A percentile compares a stretch with the other conserved stretches of the same genome.
Conservation (phyloP, 2,329 filamentous ascomycete genomes). For the Teratosphaeria pseudoeucalypti region DNA sequence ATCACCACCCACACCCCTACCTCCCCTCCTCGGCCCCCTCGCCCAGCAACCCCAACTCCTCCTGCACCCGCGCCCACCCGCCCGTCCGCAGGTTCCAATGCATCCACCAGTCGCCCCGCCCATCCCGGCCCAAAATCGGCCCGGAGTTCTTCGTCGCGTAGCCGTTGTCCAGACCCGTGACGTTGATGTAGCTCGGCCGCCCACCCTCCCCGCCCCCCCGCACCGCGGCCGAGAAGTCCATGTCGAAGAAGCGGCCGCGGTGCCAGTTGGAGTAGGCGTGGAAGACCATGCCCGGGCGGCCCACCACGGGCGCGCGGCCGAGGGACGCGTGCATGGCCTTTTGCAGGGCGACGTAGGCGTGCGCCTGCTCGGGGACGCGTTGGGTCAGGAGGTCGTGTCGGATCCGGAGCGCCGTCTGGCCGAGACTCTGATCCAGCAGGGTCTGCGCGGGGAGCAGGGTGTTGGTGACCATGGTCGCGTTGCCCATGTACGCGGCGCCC, state of each 20-base stretch:
- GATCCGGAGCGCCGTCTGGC: neutral
- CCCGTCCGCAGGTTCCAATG: neutral
- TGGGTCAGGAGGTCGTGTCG: constrained; percentile 5
- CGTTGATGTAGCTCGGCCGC: constrained; percentile 3
- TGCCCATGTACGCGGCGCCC: neutral
- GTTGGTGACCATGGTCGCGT: neutral
- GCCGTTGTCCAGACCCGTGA: constrained; percentile 2
- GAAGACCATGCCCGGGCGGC: neutral
- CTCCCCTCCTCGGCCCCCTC: neutral
- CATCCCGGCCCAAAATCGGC: constrained; percentile 6
- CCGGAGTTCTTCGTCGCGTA: constrained; percentile 6
- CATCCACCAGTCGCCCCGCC: constrained; percentile 9
- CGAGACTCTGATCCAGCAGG: neutral
- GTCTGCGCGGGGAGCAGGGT: neutral
- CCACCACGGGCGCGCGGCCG: neutral
- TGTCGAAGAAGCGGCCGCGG: constrained; percentile 5
- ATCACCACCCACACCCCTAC: neutral
- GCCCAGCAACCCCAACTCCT: neutral
- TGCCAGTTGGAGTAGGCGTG: constrained; percentile 9
- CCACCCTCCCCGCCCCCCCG: constrained; percentile 1
- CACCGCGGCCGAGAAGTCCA: constrained; percentile 10
- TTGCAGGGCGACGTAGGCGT: constrained; percentile 4
- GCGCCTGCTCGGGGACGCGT: constrained; percentile 5
- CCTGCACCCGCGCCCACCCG: neutral
- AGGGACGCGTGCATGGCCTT: neutral